Evolutionary conservation across 2,329 filamentous ascomycete species (phyloP), one percentile per base, ranked within the genome.

Genomic region (Thermothelomyces thermophilus): DNA sequence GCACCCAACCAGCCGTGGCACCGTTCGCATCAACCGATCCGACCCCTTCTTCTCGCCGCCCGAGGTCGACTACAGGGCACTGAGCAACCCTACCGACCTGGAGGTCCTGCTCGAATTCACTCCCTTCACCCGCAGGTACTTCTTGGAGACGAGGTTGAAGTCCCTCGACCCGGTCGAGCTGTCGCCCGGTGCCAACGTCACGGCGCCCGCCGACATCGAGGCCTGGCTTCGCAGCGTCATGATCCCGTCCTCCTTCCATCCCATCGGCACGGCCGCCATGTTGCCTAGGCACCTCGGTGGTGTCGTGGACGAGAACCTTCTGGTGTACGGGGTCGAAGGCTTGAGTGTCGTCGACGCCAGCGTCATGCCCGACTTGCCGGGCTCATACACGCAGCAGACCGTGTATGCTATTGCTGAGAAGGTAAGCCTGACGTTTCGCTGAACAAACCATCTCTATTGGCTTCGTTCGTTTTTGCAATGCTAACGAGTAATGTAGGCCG

Each of bases 51-150:
- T 60, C 16, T 58, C 64, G 13, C 58, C 58, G 13, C 68, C 68
- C 0, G 44, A 63, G n/a, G 60, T 72, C 19, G 68, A 73, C 57
- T 67, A 66, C 46, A 60, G 64, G 31, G 57, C 63, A 13, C 58
- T 68, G 49, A 72, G 69, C 24, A 67, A 78, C 56, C 73, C 76
- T 9, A 67, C 76, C 37, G 78, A 81, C 54, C 60, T 76, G 33
- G 73, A 74, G 56, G 69, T 68, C 8, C 69, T 76, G 26, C 63
- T 63, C 22, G 60, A 62, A 46, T 65, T 68, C 16, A 61, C 68
- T 2, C 67, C 65, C 13, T 68, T 68, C 52, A 65, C 67, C 8
- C 66, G 68, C 0, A 63, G 52, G 5, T 58, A 60, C 49, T 64
- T 62, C 30, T 36, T 51, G 34, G 36, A 51, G 34, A 52, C 44